Conservation (phyloP, 2,329 filamentous ascomycete genomes). For the Trichophyton verrucosum region DNA sequence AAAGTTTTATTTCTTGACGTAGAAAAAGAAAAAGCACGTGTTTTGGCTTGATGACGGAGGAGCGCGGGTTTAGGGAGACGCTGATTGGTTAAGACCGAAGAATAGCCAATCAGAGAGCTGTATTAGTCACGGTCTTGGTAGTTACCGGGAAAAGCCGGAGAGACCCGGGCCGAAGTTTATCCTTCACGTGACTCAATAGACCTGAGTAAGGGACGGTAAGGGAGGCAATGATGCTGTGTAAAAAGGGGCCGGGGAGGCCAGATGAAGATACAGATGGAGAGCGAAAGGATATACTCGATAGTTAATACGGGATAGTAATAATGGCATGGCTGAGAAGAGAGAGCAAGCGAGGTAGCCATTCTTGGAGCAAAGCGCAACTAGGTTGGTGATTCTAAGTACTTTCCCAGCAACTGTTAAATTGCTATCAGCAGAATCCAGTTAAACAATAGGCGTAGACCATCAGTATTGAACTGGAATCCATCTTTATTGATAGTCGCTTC, state of each 20-base stretch:
- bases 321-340: no score
- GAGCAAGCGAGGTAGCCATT: no score
- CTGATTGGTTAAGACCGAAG: slow-evolving; percentile 1
- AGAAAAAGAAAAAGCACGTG: neutral
- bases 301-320: no score
- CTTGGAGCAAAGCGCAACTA: no score
- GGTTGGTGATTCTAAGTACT: no score
- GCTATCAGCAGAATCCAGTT: no score
- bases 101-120: slow-evolving; percentile 5
- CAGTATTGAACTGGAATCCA: no score
- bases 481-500: neutral
- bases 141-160: slow-evolving; percentile 1
- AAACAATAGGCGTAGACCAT: no score
- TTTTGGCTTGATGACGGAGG: neutral
- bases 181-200: neutral
- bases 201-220: neutral
- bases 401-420: no score
- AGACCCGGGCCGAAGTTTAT: neutral
- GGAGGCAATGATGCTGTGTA: no score
- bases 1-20: neutral
- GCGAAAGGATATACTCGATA: neutral
- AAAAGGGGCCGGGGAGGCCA: neutral
- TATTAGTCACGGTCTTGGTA: neutral
- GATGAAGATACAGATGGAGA: neutral
- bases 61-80: neutral